Base-by-base conservation (phyloP, 164 flowering plant species). In the Vitis rupestris region DNA sequence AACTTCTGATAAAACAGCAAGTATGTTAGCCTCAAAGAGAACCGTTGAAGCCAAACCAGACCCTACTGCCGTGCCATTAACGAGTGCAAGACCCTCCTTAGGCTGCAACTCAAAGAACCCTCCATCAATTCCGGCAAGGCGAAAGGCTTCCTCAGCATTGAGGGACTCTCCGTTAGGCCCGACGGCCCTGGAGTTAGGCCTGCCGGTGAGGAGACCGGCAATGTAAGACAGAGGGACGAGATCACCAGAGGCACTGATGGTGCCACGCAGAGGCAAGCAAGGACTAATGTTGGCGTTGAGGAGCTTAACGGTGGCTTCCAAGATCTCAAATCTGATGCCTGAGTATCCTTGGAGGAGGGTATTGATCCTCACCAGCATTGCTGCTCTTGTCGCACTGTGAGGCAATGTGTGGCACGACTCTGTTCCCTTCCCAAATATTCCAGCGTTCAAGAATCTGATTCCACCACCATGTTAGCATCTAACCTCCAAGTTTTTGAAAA, bases 291-390 rank as follows among this genome's bases (percentile, higher is more conserved):
- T 81, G 65, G 77, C 67, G 63, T 88, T 88, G 31, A 88, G 81
- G 12, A 88, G 68, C 71, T 78, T 76, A 0, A 87, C 60, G 14
- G 86, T 83, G 68, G 92, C 85, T 71, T 88, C 90, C 52, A 88
- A 15, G 31, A 88, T 82, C 67, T 88, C 93, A 63, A 83, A 88
- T 3, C 93, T 76, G 60, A 88, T 88, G 55, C 93, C 93, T 1
- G 93, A 88, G 75, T 83, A 86, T 9, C 93, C 93, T 60, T 88
- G 93, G 19, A 88, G 84, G 13, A 88, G 82, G 3, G 89, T 87
- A 75, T 87, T 87, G 82, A 83, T 81, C 54, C 92, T 78, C 1
- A 88, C 90, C 4, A 88, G 69, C 89, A 88, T 88, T 12, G 93
- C 90, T 7, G 93, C 93, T 17, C 87, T 76, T 58, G 87, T 85